Evolutionary conservation across 306 rosid genomes (phyloP).

Genomic region (Erythrophleum fordii): DNA sequence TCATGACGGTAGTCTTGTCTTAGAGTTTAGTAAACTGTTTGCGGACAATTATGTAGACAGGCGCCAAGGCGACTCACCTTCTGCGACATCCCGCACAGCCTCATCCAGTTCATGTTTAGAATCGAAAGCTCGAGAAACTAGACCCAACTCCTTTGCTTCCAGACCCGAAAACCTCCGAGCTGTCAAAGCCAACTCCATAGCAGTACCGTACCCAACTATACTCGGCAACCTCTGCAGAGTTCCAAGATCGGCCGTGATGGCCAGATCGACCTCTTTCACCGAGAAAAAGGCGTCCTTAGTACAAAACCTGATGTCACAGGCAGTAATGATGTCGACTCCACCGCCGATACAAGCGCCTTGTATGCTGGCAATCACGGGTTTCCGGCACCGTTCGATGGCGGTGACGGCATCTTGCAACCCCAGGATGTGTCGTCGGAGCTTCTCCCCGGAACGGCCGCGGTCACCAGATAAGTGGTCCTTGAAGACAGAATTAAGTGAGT

Average conservation of each 20-base stretch:
- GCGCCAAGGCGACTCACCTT: slow-evolving; percentile 47
- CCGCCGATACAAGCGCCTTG: slow-evolving; percentile 89
- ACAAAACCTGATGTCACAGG: slow-evolving; percentile 84
- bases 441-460: slow-evolving; percentile 63
- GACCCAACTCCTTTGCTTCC: slow-evolving; percentile 76
- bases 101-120: slow-evolving; percentile 56
- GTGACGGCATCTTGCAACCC: slow-evolving; percentile 72
- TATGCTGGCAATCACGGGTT: slow-evolving; percentile 78
- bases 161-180: slow-evolving; percentile 73
- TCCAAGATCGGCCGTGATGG: slow-evolving; percentile 84
- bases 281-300: slow-evolving; percentile 78
- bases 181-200: slow-evolving; percentile 82
- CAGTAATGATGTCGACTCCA: slow-evolving; percentile 72
- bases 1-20: neutral
- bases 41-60: neutral
- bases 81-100: slow-evolving; percentile 54
- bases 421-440: slow-evolving; percentile 65
- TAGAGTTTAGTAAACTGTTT: neutral
- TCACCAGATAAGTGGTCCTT: slow-evolving; percentile 28
- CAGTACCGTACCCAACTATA: slow-evolving; percentile 77
- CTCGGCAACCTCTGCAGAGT: slow-evolving; percentile 83
- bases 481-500: slow-evolving; percentile 36
- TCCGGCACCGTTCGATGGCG: slow-evolving; percentile 83
- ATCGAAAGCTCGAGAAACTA: slow-evolving; percentile 59
- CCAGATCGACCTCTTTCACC: slow-evolving; percentile 88